phyloP scores from a whole-genome alignment of 2,329 filamentous ascomycete genomes.

The Falciphora oryzae region DNA sequence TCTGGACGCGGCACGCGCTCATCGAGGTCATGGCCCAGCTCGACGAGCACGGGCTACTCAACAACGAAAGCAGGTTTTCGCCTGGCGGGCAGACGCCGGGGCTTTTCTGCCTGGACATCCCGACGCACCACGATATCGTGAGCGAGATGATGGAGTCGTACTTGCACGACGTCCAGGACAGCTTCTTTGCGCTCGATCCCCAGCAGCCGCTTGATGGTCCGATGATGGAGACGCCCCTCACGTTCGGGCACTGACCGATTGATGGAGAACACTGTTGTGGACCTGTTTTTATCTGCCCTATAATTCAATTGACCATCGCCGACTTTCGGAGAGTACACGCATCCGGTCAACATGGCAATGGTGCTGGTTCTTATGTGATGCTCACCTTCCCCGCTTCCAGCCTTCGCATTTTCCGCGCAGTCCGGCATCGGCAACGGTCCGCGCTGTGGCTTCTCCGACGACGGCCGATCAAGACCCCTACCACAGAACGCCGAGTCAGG shows the following conservation, averaged over 20 bases:
- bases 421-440: background rate
- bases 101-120: slow-evolving; percentile 16
- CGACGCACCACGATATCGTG: slow-evolving; percentile 15
- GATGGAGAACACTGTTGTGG: background rate
- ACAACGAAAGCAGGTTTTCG: slow-evolving; percentile 16
- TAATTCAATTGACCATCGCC: background rate
- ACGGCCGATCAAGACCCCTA: background rate
- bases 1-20: slow-evolving; percentile 20
- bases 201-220: background rate
- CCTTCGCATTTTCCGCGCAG: background rate
- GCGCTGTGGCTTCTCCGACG: background rate
- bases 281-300: background rate
- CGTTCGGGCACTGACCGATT: too few relatives aligned
- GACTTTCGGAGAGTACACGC: background rate
- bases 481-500: too few relatives aligned
- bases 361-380: background rate
- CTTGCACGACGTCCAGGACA: slow-evolving; percentile 17
- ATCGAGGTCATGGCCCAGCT: slow-evolving; percentile 22
- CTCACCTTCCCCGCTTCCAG: background rate
- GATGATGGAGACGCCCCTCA: background rate
- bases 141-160: slow-evolving; percentile 18
- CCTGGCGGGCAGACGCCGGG: slow-evolving; percentile 14
- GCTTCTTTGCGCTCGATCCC: slow-evolving; percentile 13
- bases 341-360: background rate
- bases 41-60: slow-evolving; percentile 18